Evolutionary conservation across 306 rosid species (phyloP), one percentile per base, ranked within the genome.

Genomic region (Trifolium pratense): DNA sequence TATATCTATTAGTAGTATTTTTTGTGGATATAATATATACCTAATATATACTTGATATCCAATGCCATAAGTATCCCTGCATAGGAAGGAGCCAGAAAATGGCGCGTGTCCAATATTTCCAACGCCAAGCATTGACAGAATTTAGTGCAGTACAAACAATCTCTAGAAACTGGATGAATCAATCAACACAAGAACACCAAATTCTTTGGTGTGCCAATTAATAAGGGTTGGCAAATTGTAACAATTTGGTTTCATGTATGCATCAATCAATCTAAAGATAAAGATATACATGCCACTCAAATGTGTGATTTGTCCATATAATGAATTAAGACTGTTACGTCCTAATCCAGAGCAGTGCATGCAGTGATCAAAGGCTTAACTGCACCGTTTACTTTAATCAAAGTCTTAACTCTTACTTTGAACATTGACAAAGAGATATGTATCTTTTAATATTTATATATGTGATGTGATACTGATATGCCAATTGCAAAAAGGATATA

Each of bases 201-300:
- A 73, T 40, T 7, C 6, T 15, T 45, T 12, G 70, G 52, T 45
- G 70, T 75, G 73, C 51, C 39, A 26, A 66, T 66, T 46, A 79
- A 79, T 66, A 56, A 66, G 58, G 9, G 32, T 68, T 48, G 72
- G 26, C 10, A 20, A 53, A 29, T 57, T 6, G 14, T 2, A 40
- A 39, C 59, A 17, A 26, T 39, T 68, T 68, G 39, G 76, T 60
- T 80, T 51, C 52, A 68, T 75, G 68, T 68, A 51, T 29, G 40
- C 80, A 68, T 74, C 80, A 68, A 69, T 59, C 68, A 56, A n/a
- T n/a, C n/a, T n/a, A n/a, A 56, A 12, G 11, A 16, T 11, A 56
- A 21, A 12, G 34, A 66, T 17, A 42, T 20, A 20, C 49, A 67
- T 36, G 17, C 9, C 9, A 36, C 14, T 23, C 69, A 66, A 16